A percentile compares a stretch with the other conserved stretches of the same genome.
These are phyloP conservation scores for Tieghemiomyces parasiticus DNA, from an alignment of 192 early-diverging fungal species.

Conservation along the genomic window DNA sequence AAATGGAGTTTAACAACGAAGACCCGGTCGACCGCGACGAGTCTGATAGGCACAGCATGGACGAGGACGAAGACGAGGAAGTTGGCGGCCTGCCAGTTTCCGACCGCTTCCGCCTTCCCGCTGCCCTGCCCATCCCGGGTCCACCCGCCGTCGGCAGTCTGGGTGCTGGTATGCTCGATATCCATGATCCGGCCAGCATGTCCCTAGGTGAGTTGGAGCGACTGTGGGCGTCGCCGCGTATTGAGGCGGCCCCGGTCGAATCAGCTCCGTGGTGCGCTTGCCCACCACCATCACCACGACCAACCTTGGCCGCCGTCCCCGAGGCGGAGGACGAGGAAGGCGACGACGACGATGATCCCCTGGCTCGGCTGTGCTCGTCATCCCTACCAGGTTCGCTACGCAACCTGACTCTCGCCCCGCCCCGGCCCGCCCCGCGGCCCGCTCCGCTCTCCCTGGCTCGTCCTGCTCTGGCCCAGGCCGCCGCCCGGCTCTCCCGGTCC, in stretches of 20 bases:
- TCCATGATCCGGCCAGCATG: conserved; percentile 46
- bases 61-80: no score
- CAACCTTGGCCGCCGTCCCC: no score
- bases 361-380: not conserved
- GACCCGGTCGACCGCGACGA: not conserved
- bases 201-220: conserved; percentile 43
- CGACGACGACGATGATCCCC: not conserved
- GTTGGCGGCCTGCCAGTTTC: no score
- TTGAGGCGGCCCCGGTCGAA: no score
- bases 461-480: no score
- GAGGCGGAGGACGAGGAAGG: no score
- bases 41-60: not conserved
- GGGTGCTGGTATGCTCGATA: conserved; percentile 29
- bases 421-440: no score
- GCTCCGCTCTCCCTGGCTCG: no score
- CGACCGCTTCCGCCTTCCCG: no score
- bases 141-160: not conserved
- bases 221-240: conserved; percentile 27
- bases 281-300: no score
- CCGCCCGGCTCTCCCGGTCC: no score
- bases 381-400: conserved; percentile 5
- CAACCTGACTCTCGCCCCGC: conserved; percentile 11
- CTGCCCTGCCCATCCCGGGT: not conserved
- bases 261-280: no score
- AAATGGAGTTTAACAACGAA: not conserved